Conservation (phyloP, 371 early-diverging fungal genomes). For the Umbelopsis sp. region DNA sequence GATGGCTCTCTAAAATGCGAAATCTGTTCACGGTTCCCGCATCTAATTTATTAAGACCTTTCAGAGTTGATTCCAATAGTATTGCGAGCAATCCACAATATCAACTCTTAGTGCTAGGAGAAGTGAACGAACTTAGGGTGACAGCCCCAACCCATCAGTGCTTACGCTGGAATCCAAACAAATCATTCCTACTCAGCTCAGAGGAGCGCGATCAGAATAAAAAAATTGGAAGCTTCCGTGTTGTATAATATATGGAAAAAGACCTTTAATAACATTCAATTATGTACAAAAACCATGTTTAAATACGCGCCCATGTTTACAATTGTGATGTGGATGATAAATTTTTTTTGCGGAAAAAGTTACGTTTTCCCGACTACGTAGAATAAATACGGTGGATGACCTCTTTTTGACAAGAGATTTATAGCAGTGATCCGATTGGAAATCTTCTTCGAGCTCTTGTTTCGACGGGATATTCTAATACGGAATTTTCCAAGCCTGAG, state of each 20-base stretch:
- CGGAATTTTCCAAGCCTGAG: constrained; percentile 56
- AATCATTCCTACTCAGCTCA: neutral
- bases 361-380: neutral
- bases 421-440: constrained; percentile 54
- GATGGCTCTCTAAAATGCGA: neutral
- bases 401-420: constrained; percentile 1
- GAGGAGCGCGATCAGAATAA: constrained; percentile 2
- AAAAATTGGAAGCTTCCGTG: constrained; percentile 6
- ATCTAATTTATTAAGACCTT: constrained; percentile 36
- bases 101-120: constrained; percentile 44
- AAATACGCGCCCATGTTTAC: neutral
- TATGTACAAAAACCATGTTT: neutral
- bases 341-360: no score
- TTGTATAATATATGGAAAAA: neutral
- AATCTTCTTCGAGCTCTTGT: constrained; percentile 61
- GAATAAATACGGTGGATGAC: neutral
- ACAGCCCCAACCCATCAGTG: neutral
- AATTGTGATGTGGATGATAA: neutral
- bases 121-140: neutral
- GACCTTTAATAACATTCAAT: neutral
- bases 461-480: constrained; percentile 62
- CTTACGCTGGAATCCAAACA: neutral
- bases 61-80: constrained; percentile 44
- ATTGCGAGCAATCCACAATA: constrained; percentile 51
- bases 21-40: constrained; percentile 17